phyloP scores from a whole-genome alignment of 768 basidiomycete genomes.

The Podaxis pistillaris region DNA sequence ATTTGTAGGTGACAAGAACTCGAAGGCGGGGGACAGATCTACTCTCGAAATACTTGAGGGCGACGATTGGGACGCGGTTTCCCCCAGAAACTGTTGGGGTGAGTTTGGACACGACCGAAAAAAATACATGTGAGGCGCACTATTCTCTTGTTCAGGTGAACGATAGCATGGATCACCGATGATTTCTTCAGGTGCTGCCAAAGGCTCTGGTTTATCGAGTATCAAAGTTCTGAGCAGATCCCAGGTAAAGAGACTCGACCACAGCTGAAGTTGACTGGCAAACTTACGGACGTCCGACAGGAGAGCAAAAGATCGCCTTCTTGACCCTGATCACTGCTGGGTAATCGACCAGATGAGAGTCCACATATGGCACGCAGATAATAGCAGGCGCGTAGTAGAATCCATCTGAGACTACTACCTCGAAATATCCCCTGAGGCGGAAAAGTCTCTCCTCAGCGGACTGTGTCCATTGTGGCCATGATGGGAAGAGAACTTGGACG shows the following conservation, averaged over 20 bases:
- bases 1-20: conserved; percentile 10
- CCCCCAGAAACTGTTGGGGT: not conserved
- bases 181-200: not conserved
- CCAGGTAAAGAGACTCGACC: not conserved
- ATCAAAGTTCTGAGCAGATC: not conserved
- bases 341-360: not conserved
- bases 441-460: not conserved
- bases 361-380: not conserved
- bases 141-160: not conserved
- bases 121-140: not conserved
- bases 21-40: not conserved
- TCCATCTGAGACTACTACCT: not conserved
- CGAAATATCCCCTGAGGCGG: not conserved
- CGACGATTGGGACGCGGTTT: not conserved
- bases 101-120: not conserved
- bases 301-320: not conserved
- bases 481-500: not conserved
- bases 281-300: not conserved
- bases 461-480: not conserved
- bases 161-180: not conserved
- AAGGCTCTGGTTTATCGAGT: not conserved
- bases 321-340: not conserved
- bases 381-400: not conserved
- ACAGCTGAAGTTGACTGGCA: not conserved
- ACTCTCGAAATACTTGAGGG: not conserved